Evolutionary conservation across 2,329 filamentous ascomycete species (phyloP).

Genomic region (Penicillium brevicompactum): DNA sequence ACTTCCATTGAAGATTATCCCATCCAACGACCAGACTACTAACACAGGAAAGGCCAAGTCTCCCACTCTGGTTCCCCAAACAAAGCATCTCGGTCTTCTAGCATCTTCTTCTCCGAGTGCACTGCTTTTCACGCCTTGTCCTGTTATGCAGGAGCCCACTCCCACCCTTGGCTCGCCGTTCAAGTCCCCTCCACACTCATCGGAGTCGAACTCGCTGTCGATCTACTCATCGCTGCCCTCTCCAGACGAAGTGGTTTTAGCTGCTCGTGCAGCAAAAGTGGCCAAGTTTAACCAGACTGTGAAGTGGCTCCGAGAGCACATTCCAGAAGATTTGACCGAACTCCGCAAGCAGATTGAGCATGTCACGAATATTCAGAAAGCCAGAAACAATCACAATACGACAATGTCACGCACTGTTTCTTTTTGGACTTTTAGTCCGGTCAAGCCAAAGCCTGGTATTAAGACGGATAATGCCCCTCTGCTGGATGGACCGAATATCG

Average conservation of each 20-base stretch:
- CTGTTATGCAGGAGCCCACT: background rate
- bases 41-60: background rate
- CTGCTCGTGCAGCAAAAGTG: slow-evolving; percentile 12
- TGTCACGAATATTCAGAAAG: slow-evolving; percentile 26
- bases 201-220: background rate
- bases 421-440: slow-evolving; percentile 44
- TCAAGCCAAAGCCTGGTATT: slow-evolving; percentile 17
- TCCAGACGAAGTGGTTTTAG: background rate
- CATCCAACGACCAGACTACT: slow-evolving; percentile 9
- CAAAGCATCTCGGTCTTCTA: background rate
- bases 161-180: background rate
- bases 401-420: slow-evolving; percentile 34
- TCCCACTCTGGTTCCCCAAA: background rate
- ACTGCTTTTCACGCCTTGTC: background rate
- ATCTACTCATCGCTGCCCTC: background rate
- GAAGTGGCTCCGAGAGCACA: slow-evolving; percentile 27
- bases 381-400: slow-evolving; percentile 25
- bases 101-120: background rate
- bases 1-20: slow-evolving; percentile 25
- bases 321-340: slow-evolving; percentile 28
- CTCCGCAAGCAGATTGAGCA: slow-evolving; percentile 31
- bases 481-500: slow-evolving; percentile 4
- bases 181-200: background rate
- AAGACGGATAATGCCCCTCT: background rate
- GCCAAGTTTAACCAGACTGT: slow-evolving; percentile 28